Percentiles rank a stretch among this genome's conserved stretches.
These are phyloP conservation scores for Euphorbia pulcherrima DNA, from an alignment of 345 rosid species.

Conservation along the genomic window DNA sequence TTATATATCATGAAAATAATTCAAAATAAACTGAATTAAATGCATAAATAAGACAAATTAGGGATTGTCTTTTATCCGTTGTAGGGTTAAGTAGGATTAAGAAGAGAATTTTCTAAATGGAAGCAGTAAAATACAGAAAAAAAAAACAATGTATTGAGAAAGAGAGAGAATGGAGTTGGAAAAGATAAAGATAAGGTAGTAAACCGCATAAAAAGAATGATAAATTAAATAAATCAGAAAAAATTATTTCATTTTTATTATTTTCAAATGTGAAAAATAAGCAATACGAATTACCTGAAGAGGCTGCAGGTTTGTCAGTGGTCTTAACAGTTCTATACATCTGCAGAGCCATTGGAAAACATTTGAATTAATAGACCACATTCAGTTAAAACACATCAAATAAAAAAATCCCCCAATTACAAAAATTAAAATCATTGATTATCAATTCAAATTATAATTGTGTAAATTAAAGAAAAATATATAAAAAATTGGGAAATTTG, in stretches of 20 bases:
- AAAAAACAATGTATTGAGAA: too few species aligned
- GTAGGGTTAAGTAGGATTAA: conserved; percentile 12
- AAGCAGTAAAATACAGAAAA: not conserved
- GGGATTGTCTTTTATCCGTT: not conserved
- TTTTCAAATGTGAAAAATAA: conserved; percentile 18
- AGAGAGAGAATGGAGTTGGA: not conserved
- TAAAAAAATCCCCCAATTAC: too few species aligned
- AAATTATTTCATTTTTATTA: too few species aligned
- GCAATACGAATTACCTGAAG: conserved; percentile 62
- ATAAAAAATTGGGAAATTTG: conserved; percentile 4
- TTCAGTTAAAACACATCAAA: too few species aligned
- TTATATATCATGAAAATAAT: not conserved
- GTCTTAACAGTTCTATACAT: conserved; percentile 92
- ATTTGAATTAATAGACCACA: too few species aligned
- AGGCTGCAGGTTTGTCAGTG: conserved; percentile 77
- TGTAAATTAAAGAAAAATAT: too few species aligned
- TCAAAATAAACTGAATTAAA: not conserved
- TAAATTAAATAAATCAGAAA: not conserved
- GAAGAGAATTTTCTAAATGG: conserved; percentile 9
- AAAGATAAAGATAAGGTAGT: not conserved
- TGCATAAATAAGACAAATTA: not conserved
- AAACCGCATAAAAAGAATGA: not conserved
- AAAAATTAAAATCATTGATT: too few species aligned
- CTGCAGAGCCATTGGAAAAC: conserved; percentile 33
- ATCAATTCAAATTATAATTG: not conserved